Evolutionary conservation across 768 basidiomycete genomes (phyloP).

Genomic region (Arthromyces matolae): DNA sequence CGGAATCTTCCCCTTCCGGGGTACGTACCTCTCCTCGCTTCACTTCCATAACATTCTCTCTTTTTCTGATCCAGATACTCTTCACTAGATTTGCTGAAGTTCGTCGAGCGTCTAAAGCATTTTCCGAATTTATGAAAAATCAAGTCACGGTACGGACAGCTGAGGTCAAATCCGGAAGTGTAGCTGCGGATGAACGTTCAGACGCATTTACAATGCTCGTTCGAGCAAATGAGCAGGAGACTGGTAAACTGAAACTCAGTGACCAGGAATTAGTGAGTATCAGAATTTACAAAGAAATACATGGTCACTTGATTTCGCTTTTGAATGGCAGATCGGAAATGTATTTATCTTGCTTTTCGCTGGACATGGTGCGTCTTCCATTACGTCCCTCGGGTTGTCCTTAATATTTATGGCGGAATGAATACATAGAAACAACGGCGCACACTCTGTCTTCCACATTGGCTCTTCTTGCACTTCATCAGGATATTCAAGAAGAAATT

Average conservation of each 20-base stretch:
- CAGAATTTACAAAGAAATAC: background rate
- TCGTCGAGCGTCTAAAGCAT: constrained; percentile 24
- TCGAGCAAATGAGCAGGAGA: constrained; percentile 41
- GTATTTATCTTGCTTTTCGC: constrained; percentile 50
- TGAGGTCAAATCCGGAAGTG: constrained; percentile 17
- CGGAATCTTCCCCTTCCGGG: constrained; percentile 11
- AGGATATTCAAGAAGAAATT: constrained; percentile 41
- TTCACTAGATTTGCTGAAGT: constrained; percentile 24
- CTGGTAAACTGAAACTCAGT: constrained; percentile 33
- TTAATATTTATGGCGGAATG: background rate
- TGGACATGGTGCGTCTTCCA: constrained; percentile 45
- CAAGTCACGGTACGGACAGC: constrained; percentile 31
- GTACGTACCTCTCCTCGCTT: constrained; percentile 1
- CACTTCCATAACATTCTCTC: background rate
- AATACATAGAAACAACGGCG: constrained; percentile 39
- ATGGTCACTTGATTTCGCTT: background rate
- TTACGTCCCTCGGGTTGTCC: too few species aligned
- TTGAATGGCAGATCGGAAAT: constrained; percentile 46
- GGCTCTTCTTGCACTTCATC: constrained; percentile 36
- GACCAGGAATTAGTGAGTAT: constrained; percentile 37
- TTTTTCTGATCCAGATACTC: background rate
- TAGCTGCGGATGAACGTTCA: constrained; percentile 5
- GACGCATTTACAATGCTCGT: constrained; percentile 44
- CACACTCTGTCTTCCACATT: constrained; percentile 39
- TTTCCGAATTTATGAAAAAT: constrained; percentile 33